Base-by-base conservation (phyloP, 1,139 yeast species). In the Lodderomyces metapsilosis region DNA sequence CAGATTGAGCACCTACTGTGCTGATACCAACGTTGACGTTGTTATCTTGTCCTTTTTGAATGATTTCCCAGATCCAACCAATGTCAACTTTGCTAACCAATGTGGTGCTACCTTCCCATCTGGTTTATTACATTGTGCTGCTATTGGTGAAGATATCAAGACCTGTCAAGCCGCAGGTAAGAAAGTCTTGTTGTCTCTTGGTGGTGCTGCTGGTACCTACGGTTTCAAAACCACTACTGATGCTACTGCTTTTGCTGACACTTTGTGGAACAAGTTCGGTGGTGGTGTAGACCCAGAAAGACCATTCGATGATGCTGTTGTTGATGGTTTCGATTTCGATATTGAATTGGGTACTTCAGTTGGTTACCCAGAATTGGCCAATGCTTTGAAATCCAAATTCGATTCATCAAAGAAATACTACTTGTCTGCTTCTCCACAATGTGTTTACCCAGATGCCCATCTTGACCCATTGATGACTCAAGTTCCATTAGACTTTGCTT, bases 401-500 rank as follows among this genome's bases (percentile, higher is more conserved):
- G 83, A 82, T 52, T 30, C 70, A 16, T 70, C 84, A 21, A 82
- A 79, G 62, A 55, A 65, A 21, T 88, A 84, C 66, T 88, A 85
- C 62, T 70, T 88, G 40, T 80, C 95, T 41, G 95, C 96, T 50
- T 94, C 97, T 50, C 96, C 97, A 16, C 97, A 88, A 68, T 89
- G 98, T 68, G 86, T 84, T 17, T 87, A 81, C 61, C 98, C 98
- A 17, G 98, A 91, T 66, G 85, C 84, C 5, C 78, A 84, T 36
- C 80, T 85, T 35, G 94, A 94, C 47, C 79, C 81, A 41, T 66
- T 85, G 34, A 61, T 91, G 52, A 66, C 71, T 20, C 64, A 74
- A 34, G 80, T 87, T 16, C 74, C 79, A 35, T 68, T 91, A 49
- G 97, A 91, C 66, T 88, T 82, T 62, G 89, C 92, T 4, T 88